Base-by-base conservation (phyloP, 176 grass and related monocot species). In the Alloteropsis semialata region DNA sequence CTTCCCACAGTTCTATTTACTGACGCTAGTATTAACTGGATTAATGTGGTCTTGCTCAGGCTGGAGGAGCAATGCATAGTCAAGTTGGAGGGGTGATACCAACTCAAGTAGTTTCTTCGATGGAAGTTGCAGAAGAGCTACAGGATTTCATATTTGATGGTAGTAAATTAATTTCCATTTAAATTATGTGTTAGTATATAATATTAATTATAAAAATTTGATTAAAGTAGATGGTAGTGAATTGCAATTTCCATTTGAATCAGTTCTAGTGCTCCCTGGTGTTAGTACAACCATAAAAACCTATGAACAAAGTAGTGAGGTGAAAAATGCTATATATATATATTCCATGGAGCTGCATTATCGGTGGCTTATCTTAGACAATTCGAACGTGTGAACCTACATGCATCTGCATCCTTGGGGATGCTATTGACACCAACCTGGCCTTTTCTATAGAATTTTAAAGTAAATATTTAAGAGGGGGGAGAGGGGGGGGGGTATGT, bases 1-100 rank as follows among this genome's bases (percentile, higher is more conserved):
- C 12, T 65, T 72, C 5, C 24, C 16, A 0, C 6, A 27, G n/a
- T 2, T 77, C 53, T 14, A 77, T 87, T 70, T 62, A 27, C 6
- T 49, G 7, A n/a, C 24, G 38, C 51, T 78, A 78, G 65, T 71
- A 72, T 62, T 43, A 37, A 69, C 1, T 69, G 30, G 61, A 48
- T 41, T 69, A 65, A 80, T 74, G 49, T 65, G 77, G 37, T 19
- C 25, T 65, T 89, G 28, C 10, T 68, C 10, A 89, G 87, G 87
- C 49, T 60, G 81, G 76, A 84, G 87, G 84, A 48, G 18, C 69
- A 16, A 80, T 59, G 30, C 60, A 80, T 51, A 64, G 72, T 72
- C 74, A 78, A 67, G 56, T 21, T 60, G 74, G 28, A 53, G 74
- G 36, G 24, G 19, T 71, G 46, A 46, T 33, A 7, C 37, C 87